Percentiles rank a stretch among this genome's conserved stretches.
phyloP scores from a whole-genome alignment of 1,139 yeast species.

The Candida albicans region DNA sequence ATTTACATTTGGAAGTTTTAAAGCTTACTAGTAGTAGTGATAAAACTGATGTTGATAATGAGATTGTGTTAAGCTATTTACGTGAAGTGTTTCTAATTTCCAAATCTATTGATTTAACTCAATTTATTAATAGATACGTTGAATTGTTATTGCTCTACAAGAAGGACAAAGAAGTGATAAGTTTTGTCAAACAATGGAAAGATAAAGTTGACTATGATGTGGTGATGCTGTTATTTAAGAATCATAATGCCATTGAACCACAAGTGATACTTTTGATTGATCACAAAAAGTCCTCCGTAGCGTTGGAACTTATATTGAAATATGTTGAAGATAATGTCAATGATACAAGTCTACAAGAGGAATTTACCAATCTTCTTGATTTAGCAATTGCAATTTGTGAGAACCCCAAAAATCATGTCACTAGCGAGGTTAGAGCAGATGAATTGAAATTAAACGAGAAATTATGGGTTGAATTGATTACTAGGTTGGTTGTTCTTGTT shows the following conservation, averaged over 20 bases:
- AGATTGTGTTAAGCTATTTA: constrained; percentile 30
- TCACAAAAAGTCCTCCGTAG: constrained; percentile 23
- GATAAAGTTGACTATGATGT: constrained; percentile 17
- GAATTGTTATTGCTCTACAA: constrained; percentile 29
- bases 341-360: constrained; percentile 10
- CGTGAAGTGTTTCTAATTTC: constrained; percentile 17
- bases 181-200: constrained; percentile 19
- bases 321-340: constrained; percentile 18
- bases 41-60: constrained; percentile 17
- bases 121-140: constrained; percentile 30
- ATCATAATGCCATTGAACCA: constrained; percentile 27
- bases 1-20: constrained; percentile 38
- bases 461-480: constrained; percentile 41
- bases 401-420: constrained; percentile 16
- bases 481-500: constrained; percentile 22
- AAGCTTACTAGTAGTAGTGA: constrained; percentile 14
- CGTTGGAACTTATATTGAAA: constrained; percentile 26
- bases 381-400: constrained; percentile 39
- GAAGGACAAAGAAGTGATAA: constrained; percentile 14
- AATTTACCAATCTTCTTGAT: constrained; percentile 31
- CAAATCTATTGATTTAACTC: constrained; percentile 6
- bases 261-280: constrained; percentile 21
- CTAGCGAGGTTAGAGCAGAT: constrained; percentile 13
- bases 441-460: constrained; percentile 29
- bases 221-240: constrained; percentile 22